These are phyloP conservation scores for Ophiocordyceps unilateralis DNA, from an alignment of 2,329 filamentous ascomycete genomes.

Conservation along the genomic window DNA sequence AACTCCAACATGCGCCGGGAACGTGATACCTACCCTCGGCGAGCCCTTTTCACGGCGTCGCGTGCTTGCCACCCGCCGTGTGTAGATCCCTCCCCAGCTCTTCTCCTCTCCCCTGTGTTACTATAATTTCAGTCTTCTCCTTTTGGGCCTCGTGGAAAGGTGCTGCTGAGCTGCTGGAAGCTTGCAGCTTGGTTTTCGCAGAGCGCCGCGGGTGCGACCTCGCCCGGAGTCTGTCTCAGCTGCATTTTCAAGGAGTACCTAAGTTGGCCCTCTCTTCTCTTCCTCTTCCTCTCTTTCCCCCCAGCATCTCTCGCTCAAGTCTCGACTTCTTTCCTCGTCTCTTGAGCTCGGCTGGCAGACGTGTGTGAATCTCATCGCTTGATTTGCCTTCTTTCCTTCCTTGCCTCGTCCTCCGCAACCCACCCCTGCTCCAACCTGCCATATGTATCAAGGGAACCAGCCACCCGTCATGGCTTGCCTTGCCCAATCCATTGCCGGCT, in stretches of 20 bases:
- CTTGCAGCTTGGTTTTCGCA: neutral
- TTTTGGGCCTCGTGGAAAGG: too few relatives aligned
- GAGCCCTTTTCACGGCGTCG: too few relatives aligned
- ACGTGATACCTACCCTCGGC: too few relatives aligned
- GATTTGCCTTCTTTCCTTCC: neutral
- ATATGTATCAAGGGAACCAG: constrained; percentile 1
- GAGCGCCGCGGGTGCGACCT: neutral
- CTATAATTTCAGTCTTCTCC: neutral
- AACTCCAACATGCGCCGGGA: neutral
- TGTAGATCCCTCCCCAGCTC: too few relatives aligned
- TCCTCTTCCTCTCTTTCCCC: neutral
- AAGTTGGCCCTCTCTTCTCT: neutral
- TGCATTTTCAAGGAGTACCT: neutral
- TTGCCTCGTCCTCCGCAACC: neutral
- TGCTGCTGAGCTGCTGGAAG: neutral
- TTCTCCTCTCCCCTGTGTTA: too few relatives aligned
- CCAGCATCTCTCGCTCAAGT: neutral
- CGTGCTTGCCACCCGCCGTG: too few relatives aligned
- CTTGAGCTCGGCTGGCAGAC: neutral
- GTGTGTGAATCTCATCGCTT: neutral
- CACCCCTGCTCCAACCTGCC: neutral
- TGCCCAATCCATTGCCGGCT: neutral
- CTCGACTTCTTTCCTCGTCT: neutral
- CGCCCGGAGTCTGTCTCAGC: constrained; percentile 1
- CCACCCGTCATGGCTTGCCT: neutral